Percentiles rank a stretch among this genome's conserved stretches.
Conservation (phyloP, 352 stramenopile genomes). For the Hyaloperonospora arabidopsidis region DNA sequence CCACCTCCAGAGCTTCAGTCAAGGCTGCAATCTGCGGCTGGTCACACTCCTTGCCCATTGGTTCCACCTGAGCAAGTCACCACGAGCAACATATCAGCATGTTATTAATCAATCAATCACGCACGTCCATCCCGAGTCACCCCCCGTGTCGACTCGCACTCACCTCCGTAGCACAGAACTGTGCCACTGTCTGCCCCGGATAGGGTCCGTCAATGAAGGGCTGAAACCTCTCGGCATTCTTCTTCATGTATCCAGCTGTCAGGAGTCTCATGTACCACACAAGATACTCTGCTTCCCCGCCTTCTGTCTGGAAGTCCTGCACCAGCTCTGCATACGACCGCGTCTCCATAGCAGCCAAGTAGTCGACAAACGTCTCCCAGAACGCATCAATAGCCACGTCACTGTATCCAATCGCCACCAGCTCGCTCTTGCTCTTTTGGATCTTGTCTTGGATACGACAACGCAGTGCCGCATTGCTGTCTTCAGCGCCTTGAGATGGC, state of each 20-base stretch:
- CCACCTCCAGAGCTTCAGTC: constrained; percentile 84
- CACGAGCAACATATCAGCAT: background rate
- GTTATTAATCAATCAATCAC: background rate
- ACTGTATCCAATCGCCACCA: constrained; percentile 84
- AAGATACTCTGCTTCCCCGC: constrained; percentile 79
- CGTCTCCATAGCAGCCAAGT: constrained; percentile 71
- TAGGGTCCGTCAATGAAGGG: constrained; percentile 85
- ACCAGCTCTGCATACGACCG: constrained; percentile 62
- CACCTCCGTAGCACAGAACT: constrained; percentile 79
- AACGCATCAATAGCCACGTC: constrained; percentile 90
- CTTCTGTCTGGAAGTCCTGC: constrained; percentile 80
- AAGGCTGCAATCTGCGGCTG: constrained; percentile 90
- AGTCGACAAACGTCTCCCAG: constrained; percentile 89
- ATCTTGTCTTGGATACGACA: constrained; percentile 50
- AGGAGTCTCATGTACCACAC: constrained; percentile 86
- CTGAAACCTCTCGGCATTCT: constrained; percentile 79
- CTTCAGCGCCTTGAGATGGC: constrained; percentile 18
- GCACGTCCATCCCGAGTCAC: too few species aligned
- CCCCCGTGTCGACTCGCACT: background rate
- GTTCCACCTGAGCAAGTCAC: constrained; percentile 66
- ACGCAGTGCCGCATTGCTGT: constrained; percentile 24
- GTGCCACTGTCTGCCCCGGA: constrained; percentile 66
- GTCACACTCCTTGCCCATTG: constrained; percentile 90
- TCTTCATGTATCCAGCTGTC: constrained; percentile 83
- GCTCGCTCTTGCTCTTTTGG: constrained; percentile 54